Evolutionary conservation across 805 yeast genomes (phyloP).

Genomic region (Spathaspora hagerdaliae): DNA sequence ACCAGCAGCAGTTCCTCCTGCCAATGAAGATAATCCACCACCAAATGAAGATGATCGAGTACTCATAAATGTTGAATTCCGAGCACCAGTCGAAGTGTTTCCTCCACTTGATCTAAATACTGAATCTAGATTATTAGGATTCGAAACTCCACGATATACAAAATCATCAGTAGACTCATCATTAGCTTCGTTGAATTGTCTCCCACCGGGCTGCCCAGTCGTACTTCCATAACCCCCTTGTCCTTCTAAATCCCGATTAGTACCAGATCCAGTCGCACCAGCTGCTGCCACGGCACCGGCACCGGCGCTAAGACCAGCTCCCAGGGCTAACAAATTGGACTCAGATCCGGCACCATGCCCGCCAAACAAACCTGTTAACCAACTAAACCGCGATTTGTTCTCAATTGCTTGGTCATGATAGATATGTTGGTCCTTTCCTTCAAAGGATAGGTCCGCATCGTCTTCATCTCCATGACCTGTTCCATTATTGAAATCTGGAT

Average conservation of each 20-base stretch:
- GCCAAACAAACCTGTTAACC: conserved; percentile 4
- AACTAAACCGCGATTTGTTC: conserved; percentile 4
- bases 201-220: conserved; percentile 5
- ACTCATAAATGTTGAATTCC: conserved; percentile 9
- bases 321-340: conserved; percentile 1
- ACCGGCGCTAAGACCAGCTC: conserved; percentile 4
- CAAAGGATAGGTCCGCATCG: conserved; percentile 5
- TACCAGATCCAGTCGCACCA: conserved; percentile 3
- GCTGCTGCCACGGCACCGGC: conserved; percentile 1
- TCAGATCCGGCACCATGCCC: conserved; percentile 4
- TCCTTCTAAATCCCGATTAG: conserved; percentile 24
- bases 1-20: neutral
- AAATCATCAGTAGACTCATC: conserved; percentile 26
- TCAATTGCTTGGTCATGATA: conserved; percentile 6
- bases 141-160: conserved; percentile 41
- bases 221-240: conserved; percentile 15
- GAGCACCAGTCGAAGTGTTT: conserved; percentile 12
- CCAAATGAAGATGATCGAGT: conserved; percentile 8
- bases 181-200: conserved; percentile 2
- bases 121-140: conserved; percentile 38
- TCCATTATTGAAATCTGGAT: conserved; percentile 40
- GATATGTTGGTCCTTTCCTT: conserved; percentile 3
- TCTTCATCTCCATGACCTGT: conserved; percentile 12
- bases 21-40: neutral
- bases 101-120: conserved; percentile 24